Evolutionary conservation across 345 rosid species (phyloP), one percentile per base, ranked within the genome.

Genomic region (Gossypium stocksii): DNA sequence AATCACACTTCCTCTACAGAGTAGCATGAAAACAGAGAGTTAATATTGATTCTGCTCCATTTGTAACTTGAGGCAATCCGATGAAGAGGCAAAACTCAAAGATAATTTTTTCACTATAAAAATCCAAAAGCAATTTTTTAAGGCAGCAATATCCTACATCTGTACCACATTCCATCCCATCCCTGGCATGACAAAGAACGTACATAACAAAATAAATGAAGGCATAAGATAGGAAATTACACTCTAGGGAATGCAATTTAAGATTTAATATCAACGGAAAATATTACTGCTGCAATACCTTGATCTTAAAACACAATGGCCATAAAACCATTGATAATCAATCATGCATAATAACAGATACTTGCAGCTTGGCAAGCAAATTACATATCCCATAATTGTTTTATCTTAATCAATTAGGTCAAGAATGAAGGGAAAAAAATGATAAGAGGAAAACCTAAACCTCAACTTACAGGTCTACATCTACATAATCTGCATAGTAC

Each of bases 1-100:
- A 87, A 85, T 95, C 99, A 79, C 98, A 94, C 83, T 94, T 94
- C 80, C 81, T 90, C 98, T 93, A 76, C 76, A 86, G 22, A 17
- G 48, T 27, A 45, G 19, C 16, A 69, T 25, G 16, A 71, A 66
- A 61, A 59, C 16, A 70, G 51, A 77, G 7, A 60, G 46, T 61
- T 65, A 74, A 71, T 22, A 70, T 7, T 20, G 70, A 10, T 67
- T 20, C 43, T 23, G 53, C 51, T 20, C 19, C 9, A 29, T 17
- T 48, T 29, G 1, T 48, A 7, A 43, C 59, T 46, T 48, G 29
- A 60, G 43, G 20, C 57, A 59, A 2, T 43, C 45, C 8, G 51
- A 22, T 3, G n/a, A 73, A 49, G 74, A 44, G n/a, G 15, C 17
- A 5, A 76, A 38, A 7, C 67, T n/a, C 25, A 22, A 5, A 79